Evolutionary conservation across 75 land plant species (phyloP).

Genomic region (Selaginella moellendorffii): DNA sequence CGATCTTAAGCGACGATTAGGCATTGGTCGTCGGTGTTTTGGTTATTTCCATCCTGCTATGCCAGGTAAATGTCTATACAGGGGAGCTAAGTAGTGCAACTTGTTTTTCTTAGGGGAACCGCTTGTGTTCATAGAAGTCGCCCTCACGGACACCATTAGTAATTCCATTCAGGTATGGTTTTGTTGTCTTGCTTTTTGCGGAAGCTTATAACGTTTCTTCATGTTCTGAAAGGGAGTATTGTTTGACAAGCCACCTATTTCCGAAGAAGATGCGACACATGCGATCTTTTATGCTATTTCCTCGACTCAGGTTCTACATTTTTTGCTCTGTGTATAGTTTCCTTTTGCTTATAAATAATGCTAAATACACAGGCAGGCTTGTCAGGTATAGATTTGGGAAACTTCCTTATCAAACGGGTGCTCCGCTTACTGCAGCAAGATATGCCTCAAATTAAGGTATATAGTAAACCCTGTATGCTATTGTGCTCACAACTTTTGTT

Average conservation of each 20-base stretch:
- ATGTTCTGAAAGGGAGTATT: constrained; percentile 47
- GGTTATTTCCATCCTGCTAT: constrained; percentile 85
- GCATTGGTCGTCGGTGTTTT: constrained; percentile 80
- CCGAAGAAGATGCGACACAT: constrained; percentile 59
- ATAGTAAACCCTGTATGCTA: constrained; percentile 10
- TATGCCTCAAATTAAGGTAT: constrained; percentile 62
- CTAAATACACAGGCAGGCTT: constrained; percentile 87
- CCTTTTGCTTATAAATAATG: too few species aligned
- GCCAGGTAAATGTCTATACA: constrained; percentile 39
- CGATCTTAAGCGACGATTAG: constrained; percentile 78
- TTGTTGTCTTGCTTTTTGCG: neutral
- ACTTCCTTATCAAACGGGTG: constrained; percentile 85
- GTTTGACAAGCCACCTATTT: constrained; percentile 63
- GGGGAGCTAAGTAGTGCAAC: neutral
- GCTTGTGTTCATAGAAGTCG: constrained; percentile 90
- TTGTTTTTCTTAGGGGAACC: constrained; percentile 54
- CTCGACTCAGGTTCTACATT: constrained; percentile 51
- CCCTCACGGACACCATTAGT: constrained; percentile 52
- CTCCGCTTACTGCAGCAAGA: constrained; percentile 52
- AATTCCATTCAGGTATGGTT: constrained; percentile 52
- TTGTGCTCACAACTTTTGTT: neutral
- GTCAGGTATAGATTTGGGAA: constrained; percentile 79
- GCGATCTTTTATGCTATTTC: constrained; percentile 90
- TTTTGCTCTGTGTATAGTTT: neutral
- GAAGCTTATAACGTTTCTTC: neutral